These are phyloP conservation scores for baker's yeast (Saccharomyces cerevisiae) DNA, from an alignment of 805 yeast species.

Conservation along the genomic window DNA sequence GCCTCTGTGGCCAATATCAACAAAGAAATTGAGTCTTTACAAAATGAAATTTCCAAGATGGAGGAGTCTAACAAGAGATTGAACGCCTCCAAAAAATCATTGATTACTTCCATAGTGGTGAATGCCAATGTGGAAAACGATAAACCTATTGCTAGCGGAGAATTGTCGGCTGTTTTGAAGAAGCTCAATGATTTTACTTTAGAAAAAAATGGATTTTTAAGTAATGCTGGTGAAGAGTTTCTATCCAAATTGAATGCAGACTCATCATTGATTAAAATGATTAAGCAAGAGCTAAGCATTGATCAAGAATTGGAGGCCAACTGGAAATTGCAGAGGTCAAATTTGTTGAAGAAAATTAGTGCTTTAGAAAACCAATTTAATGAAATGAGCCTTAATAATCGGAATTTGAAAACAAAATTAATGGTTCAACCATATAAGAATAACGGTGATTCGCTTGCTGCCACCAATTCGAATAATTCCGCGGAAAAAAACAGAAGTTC, in stretches of 20 bases:
- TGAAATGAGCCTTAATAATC: conserved; percentile 18
- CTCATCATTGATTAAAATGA: conserved; percentile 14
- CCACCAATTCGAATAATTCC: background rate
- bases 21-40: conserved; percentile 9
- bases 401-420: conserved; percentile 15
- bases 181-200: conserved; percentile 18
- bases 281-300: conserved; percentile 21
- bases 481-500: conserved; percentile 3
- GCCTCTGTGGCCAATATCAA: conserved; percentile 7
- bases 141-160: background rate
- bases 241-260: conserved; percentile 17
- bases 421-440: conserved; percentile 16
- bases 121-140: background rate
- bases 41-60: conserved; percentile 14
- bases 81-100: conserved; percentile 5
- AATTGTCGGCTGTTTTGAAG: conserved; percentile 9
- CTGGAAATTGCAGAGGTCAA: conserved; percentile 19
- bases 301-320: conserved; percentile 21
- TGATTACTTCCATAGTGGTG: background rate
- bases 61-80: conserved; percentile 21
- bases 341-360: conserved; percentile 15
- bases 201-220: conserved; percentile 24
- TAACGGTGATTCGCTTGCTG: background rate
- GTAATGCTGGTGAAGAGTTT: conserved; percentile 20
- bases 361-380: conserved; percentile 19